Evolutionary conservation across 208 protist genomes (phyloP).

Genomic region (Naegleria fowleri): DNA sequence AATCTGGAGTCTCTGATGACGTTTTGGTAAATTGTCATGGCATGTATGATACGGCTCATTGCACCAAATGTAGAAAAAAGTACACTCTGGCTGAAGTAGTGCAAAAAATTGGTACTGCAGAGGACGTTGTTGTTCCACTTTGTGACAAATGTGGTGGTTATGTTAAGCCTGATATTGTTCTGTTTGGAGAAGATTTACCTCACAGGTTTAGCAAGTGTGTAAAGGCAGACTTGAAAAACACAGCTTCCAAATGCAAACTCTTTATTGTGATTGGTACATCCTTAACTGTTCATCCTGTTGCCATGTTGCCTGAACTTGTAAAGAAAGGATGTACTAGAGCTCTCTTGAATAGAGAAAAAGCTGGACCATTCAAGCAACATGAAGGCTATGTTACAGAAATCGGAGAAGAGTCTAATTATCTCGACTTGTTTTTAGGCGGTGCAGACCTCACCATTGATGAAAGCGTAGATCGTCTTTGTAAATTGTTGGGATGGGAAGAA

Average conservation of each 20-base stretch:
- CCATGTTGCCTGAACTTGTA: slow-evolving; percentile 57
- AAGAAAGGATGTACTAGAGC: background rate
- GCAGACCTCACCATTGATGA: background rate
- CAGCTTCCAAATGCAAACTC: slow-evolving; percentile 55
- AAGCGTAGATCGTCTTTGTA: background rate
- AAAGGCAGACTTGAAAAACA: background rate
- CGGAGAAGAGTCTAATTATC: background rate
- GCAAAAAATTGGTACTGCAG: background rate
- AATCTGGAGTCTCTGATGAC: slow-evolving; percentile 58
- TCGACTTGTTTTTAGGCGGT: background rate
- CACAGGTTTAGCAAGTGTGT: background rate
- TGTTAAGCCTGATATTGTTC: background rate
- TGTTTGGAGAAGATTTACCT: background rate
- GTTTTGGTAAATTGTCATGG: slow-evolving; percentile 90
- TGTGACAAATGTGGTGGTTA: background rate
- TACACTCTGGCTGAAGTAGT: background rate
- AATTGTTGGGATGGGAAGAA: background rate
- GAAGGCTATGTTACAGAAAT: background rate
- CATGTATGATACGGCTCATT: background rate
- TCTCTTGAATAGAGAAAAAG: background rate
- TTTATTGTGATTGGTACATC: slow-evolving; percentile 90
- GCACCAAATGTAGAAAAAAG: background rate
- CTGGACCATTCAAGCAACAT: background rate
- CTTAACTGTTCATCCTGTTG: slow-evolving; percentile 82
- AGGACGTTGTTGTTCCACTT: background rate